phyloP scores from a whole-genome alignment of 768 basidiomycete genomes.

The Pleurotus eryngii region DNA sequence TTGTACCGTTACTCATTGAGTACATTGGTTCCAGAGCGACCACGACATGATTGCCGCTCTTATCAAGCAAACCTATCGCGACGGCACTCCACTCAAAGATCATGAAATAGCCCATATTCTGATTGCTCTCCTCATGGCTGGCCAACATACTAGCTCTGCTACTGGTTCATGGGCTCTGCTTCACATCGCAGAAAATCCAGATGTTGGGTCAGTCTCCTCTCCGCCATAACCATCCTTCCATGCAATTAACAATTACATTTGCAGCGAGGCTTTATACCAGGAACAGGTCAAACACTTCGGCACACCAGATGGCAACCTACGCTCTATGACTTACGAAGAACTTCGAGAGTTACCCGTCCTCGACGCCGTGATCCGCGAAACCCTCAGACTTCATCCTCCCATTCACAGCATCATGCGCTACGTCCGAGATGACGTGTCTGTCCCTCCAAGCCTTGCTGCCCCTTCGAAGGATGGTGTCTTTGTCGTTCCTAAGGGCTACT shows the following conservation, averaged over 20 bases:
- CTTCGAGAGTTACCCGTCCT: constrained; percentile 79
- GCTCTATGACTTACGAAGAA: constrained; percentile 82
- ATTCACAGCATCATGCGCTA: constrained; percentile 95
- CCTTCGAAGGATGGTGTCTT: constrained; percentile 73
- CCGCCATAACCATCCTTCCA: not conserved
- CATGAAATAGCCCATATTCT: constrained; percentile 96
- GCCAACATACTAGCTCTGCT: constrained; percentile 96
- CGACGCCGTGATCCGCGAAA: constrained; percentile 90
- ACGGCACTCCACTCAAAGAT: constrained; percentile 74
- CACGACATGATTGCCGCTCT: constrained; percentile 93
- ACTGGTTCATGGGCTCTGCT: constrained; percentile 88
- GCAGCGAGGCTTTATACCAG: constrained; percentile 77
- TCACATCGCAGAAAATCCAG: constrained; percentile 74
- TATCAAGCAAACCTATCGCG: constrained; percentile 78
- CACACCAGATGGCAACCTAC: constrained; percentile 75
- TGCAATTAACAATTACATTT: not conserved
- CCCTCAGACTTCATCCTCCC: constrained; percentile 89
- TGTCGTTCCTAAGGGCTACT: constrained; percentile 88
- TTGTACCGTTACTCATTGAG: not conserved
- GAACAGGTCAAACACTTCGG: constrained; percentile 86
- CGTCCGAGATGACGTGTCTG: constrained; percentile 79
- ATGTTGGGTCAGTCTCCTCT: constrained; percentile 59
- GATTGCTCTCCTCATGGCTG: constrained; percentile 99
- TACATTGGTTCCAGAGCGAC: constrained; percentile 42
- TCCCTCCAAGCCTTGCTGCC: constrained; percentile 78